Percentiles rank a stretch among this genome's conserved stretches.
phyloP scores from a whole-genome alignment of 129 eudicot genomes.

The Artemisia tridentata region DNA sequence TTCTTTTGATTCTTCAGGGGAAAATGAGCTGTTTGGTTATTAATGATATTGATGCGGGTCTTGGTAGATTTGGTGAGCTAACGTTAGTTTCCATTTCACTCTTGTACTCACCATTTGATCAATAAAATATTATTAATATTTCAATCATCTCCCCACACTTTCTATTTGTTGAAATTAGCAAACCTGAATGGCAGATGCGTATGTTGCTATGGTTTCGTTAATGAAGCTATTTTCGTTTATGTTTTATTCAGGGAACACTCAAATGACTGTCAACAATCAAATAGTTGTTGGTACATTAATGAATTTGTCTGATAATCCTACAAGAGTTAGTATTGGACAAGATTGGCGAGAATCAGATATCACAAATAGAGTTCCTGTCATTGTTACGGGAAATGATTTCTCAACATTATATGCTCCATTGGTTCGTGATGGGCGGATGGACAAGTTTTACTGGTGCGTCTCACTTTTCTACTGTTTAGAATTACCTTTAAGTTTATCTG shows the following conservation, averaged over 20 bases:
- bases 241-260: slow-evolving; percentile 73
- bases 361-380: slow-evolving; percentile 76
- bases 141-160: slow-evolving; percentile 8
- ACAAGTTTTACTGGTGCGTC: slow-evolving; percentile 85
- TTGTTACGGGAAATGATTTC: slow-evolving; percentile 94
- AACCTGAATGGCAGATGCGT: slow-evolving; percentile 18
- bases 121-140: slow-evolving; percentile 14
- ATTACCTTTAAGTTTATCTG: background rate
- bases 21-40: slow-evolving; percentile 96
- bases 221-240: slow-evolving; percentile 19
- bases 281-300: slow-evolving; percentile 92
- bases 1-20: slow-evolving; percentile 57
- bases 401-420: slow-evolving; percentile 89
- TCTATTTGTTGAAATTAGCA: background rate
- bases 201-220: background rate
- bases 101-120: slow-evolving; percentile 17
- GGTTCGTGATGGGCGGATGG: slow-evolving; percentile 99
- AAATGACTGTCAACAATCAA: slow-evolving; percentile 97
- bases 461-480: slow-evolving; percentile 5
- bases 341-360: slow-evolving; percentile 84
- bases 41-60: slow-evolving; percentile 96
- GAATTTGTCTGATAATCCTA: slow-evolving; percentile 94
- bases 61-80: slow-evolving; percentile 97
- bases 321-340: slow-evolving; percentile 94
- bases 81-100: slow-evolving; percentile 36